Evolutionary conservation across 73 alveolate species (phyloP).

Genomic region (Paramecium primaurelia): DNA sequence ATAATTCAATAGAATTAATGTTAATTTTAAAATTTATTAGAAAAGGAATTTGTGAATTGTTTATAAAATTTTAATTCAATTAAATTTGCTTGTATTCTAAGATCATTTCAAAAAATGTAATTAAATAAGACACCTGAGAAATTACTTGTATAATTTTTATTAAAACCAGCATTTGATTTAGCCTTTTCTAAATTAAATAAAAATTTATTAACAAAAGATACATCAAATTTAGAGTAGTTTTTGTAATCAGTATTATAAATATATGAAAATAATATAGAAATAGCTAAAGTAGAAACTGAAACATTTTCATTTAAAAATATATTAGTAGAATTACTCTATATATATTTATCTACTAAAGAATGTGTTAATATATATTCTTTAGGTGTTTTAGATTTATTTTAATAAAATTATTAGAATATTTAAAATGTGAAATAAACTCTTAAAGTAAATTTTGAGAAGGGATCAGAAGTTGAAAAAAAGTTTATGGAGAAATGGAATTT

Average conservation of each 20-base stretch:
- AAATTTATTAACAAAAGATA: background rate
- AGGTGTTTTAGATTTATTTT: constrained; percentile 10
- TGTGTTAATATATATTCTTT: constrained; percentile 10
- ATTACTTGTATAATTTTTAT: background rate
- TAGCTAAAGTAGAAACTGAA: background rate
- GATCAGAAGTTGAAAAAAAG: constrained; percentile 6
- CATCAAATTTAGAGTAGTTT: background rate
- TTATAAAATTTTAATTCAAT: background rate
- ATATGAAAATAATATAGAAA: background rate
- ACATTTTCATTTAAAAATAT: constrained; percentile 5
- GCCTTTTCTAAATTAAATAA: background rate
- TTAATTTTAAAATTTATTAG: background rate
- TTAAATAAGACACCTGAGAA: constrained; percentile 3
- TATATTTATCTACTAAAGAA: background rate
- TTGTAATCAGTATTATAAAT: background rate
- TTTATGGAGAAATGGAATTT: constrained; percentile 47
- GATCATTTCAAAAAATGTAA: background rate
- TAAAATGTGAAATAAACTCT: background rate
- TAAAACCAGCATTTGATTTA: background rate
- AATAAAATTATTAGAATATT: background rate
- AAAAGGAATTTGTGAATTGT: background rate
- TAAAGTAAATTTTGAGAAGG: background rate
- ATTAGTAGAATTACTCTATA: background rate
- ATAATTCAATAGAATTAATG: background rate
- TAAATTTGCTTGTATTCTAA: background rate